Evolutionary conservation across 2,329 filamentous ascomycete genomes (phyloP).

Genomic region (Hypomyces perniciosus): DNA sequence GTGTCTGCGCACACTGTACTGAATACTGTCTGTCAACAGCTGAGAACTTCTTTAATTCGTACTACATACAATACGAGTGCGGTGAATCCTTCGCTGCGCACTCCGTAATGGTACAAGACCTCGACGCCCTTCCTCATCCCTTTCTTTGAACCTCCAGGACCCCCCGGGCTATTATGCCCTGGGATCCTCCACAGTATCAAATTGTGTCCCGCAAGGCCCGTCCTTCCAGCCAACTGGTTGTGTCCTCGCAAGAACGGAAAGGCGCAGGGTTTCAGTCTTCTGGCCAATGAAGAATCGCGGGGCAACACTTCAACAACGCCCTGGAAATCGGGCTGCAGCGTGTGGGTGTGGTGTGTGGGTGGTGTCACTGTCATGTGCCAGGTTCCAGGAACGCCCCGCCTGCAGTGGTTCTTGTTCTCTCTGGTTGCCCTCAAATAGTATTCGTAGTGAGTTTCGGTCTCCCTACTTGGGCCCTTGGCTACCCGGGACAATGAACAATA

Average conservation of each 20-base stretch:
- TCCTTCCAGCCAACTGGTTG: neutral
- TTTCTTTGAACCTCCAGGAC: no score
- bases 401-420: slow-evolving; percentile 2
- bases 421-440: neutral
- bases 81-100: no score
- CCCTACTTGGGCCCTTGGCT: neutral
- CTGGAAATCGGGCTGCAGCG: slow-evolving; percentile 29
- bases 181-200: neutral
- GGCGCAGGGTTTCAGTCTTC: slow-evolving; percentile 14
- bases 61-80: no score
- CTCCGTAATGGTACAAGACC: no score
- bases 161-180: neutral
- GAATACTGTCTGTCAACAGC: no score
- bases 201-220: neutral
- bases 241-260: slow-evolving; percentile 8
- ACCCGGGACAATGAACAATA: no score
- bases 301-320: slow-evolving; percentile 23
- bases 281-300: slow-evolving; percentile 23
- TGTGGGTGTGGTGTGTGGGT: slow-evolving; percentile 10
- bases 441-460: neutral
- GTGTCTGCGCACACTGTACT: no score
- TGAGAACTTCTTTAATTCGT: no score
- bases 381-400: slow-evolving; percentile 33
- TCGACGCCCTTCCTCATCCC: no score
- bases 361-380: slow-evolving; percentile 11